These are phyloP conservation scores for Trypanosomatidae sp. DNA, from an alignment of 208 protist genomes.

Conservation along the genomic window DNA sequence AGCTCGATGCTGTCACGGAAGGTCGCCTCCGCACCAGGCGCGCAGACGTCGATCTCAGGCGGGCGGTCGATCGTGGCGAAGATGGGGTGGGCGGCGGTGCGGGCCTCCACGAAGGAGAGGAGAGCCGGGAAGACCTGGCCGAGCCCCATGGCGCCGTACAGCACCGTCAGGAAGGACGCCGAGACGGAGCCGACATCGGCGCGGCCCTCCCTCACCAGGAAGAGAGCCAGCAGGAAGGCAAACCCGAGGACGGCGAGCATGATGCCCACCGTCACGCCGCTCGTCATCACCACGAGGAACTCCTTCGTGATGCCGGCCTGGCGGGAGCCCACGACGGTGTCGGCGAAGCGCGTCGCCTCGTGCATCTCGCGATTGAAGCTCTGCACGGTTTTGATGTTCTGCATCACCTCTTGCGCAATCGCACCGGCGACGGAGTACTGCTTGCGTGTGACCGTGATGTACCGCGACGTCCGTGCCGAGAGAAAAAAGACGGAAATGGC, in stretches of 20 bases:
- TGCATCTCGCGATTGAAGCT: conserved; percentile 63
- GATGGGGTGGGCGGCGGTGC: conserved; percentile 67
- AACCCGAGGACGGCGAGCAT: conserved; percentile 50
- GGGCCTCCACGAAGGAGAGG: conserved; percentile 65
- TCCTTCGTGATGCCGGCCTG: conserved; percentile 66
- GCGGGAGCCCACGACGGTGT: conserved; percentile 40
- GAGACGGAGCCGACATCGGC: conserved; percentile 47
- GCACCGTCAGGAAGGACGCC: conserved; percentile 56
- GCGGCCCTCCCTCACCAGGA: conserved; percentile 56
- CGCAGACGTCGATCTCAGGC: conserved; percentile 56
- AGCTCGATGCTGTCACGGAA: conserved; percentile 62
- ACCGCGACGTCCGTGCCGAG: conserved; percentile 37
- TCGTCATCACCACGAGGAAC: conserved; percentile 38
- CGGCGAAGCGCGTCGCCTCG: conserved; percentile 60
- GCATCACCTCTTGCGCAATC: conserved; percentile 85
- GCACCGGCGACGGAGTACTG: conserved; percentile 74
- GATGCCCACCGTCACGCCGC: conserved; percentile 43
- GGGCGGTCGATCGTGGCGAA: conserved; percentile 76
- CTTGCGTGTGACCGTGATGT: conserved; percentile 50
- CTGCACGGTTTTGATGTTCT: conserved; percentile 83
- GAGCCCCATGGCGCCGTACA: conserved; percentile 65
- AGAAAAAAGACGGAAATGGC: conserved; percentile 42
- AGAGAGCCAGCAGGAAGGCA: conserved; percentile 63
- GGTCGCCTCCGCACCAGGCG: conserved; percentile 24
- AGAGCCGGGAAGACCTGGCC: conserved; percentile 58